A percentile compares a stretch with the other conserved stretches of the same genome.
These are phyloP conservation scores for Heliamphora pulchella DNA, from an alignment of 179 eudicot genomes.

Conservation along the genomic window DNA sequence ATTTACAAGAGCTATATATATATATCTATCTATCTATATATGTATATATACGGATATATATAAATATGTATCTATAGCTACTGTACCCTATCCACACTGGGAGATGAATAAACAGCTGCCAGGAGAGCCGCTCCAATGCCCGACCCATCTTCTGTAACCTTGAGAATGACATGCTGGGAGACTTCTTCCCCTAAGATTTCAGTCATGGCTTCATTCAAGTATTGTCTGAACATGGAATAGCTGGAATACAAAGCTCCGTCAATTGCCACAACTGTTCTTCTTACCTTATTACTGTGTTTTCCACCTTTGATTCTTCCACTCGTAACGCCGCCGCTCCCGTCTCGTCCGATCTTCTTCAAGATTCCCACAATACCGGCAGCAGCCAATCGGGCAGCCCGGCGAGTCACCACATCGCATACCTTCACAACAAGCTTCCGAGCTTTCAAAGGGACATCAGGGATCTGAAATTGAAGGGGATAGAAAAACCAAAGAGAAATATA, in stretches of 20 bases:
- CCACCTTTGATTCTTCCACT: conserved; percentile 46
- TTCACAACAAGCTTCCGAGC: conserved; percentile 57
- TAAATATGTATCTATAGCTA: conserved; percentile 34
- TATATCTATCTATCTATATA: conserved; percentile 29
- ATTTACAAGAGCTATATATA: conserved; percentile 50
- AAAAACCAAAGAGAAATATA: not conserved
- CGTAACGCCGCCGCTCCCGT: conserved; percentile 60
- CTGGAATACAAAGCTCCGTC: conserved; percentile 70
- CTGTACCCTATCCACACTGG: conserved; percentile 41
- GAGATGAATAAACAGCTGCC: conserved; percentile 56
- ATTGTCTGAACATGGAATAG: conserved; percentile 64
- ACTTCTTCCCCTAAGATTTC: conserved; percentile 79
- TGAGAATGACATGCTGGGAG: conserved; percentile 48
- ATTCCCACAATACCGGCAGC: conserved; percentile 83
- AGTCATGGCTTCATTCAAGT: conserved; percentile 63
- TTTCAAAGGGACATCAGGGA: conserved; percentile 48
- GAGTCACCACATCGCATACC: conserved; percentile 56
- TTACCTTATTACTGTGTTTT: conserved; percentile 22
- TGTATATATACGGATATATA: no score
- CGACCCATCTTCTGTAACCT: conserved; percentile 76
- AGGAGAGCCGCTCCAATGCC: conserved; percentile 86
- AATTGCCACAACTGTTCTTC: conserved; percentile 62
- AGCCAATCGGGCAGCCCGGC: conserved; percentile 75
- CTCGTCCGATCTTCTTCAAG: conserved; percentile 68
- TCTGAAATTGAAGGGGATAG: conserved; percentile 19